phyloP scores from a whole-genome alignment of 192 early-diverging fungal genomes.

The Backusella circina region DNA sequence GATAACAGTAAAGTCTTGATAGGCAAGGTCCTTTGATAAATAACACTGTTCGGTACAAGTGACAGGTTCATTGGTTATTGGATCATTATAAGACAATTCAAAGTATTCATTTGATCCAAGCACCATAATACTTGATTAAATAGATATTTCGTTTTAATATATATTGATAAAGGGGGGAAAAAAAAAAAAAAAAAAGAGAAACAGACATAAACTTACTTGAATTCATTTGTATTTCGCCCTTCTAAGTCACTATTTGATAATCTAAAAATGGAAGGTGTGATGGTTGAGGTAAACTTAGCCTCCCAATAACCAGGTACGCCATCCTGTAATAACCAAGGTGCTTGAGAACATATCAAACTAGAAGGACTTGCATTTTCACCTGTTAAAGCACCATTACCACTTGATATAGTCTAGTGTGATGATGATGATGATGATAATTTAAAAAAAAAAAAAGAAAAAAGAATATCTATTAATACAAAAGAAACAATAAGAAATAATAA shows the following conservation, averaged over 20 bases:
- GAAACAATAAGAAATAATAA: not conserved
- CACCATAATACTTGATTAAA: constrained; percentile 49
- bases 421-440: too few species aligned
- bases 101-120: constrained; percentile 51
- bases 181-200: not conserved
- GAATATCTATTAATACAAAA: not conserved
- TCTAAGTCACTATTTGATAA: constrained; percentile 60
- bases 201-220: constrained; percentile 34
- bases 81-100: constrained; percentile 64
- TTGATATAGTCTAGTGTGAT: constrained; percentile 31
- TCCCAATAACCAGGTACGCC: constrained; percentile 67
- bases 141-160: not conserved
- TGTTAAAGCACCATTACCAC: constrained; percentile 49
- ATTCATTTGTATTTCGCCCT: constrained; percentile 63
- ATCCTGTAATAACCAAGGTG: constrained; percentile 68
- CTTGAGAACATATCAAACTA: constrained; percentile 29
- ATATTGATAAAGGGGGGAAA: not conserved
- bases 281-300: constrained; percentile 48
- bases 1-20: constrained; percentile 46
- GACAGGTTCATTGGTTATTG: constrained; percentile 34
- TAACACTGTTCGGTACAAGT: constrained; percentile 36
- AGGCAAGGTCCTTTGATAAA: constrained; percentile 33
- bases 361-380: constrained; percentile 37
- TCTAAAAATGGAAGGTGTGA: constrained; percentile 62
- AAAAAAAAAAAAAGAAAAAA: not conserved